Percentiles rank a stretch among this genome's conserved stretches.
Evolutionary conservation across 1,284 basidiomycete genomes (phyloP).

Genomic region (Puccinia hordei): DNA sequence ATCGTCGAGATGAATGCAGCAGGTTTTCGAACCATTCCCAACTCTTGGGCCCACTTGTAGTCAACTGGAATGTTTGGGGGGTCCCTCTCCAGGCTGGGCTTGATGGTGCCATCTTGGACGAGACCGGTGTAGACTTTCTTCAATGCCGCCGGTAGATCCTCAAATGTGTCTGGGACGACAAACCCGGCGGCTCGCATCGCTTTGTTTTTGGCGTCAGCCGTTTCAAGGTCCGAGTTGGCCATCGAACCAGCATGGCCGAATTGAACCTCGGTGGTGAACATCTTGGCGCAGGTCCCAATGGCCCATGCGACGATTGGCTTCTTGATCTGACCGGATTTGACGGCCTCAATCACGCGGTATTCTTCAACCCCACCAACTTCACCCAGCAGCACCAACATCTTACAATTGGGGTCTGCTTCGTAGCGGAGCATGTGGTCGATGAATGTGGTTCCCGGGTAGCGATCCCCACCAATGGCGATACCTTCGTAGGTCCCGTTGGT

Average conservation of each 20-base stretch:
- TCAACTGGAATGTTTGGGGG: slow-evolving; percentile 98
- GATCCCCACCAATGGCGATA: slow-evolving; percentile 98
- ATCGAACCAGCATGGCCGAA: slow-evolving; percentile 98
- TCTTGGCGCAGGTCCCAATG: slow-evolving; percentile 99
- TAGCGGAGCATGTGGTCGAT: slow-evolving; percentile 98
- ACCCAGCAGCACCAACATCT: slow-evolving; percentile 96
- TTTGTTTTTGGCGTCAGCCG: slow-evolving; percentile 93
- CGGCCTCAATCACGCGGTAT: slow-evolving; percentile 97
- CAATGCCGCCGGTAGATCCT: slow-evolving; percentile 84
- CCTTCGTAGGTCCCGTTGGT: slow-evolving; percentile 99
- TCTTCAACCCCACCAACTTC: slow-evolving; percentile 99
- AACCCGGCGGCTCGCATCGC: slow-evolving; percentile 95
- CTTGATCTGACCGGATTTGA: slow-evolving; percentile 88
- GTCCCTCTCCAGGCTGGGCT: slow-evolving; percentile 76
- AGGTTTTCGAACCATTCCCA: slow-evolving; percentile 96
- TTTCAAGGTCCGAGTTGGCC: slow-evolving; percentile 97
- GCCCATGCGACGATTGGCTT: slow-evolving; percentile 99
- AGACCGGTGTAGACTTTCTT: slow-evolving; percentile 82
- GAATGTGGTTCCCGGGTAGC: slow-evolving; percentile 97
- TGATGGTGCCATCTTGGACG: slow-evolving; percentile 71
- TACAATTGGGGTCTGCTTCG: slow-evolving; percentile 95
- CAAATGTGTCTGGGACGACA: slow-evolving; percentile 96
- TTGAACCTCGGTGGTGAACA: slow-evolving; percentile 99
- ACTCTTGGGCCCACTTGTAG: slow-evolving; percentile 98
- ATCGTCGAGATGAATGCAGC: slow-evolving; percentile 99